Percentiles rank a stretch among this genome's conserved stretches.
These are phyloP conservation scores for Diaporthe citri DNA, from an alignment of 2,329 filamentous ascomycete species.

Conservation along the genomic window DNA sequence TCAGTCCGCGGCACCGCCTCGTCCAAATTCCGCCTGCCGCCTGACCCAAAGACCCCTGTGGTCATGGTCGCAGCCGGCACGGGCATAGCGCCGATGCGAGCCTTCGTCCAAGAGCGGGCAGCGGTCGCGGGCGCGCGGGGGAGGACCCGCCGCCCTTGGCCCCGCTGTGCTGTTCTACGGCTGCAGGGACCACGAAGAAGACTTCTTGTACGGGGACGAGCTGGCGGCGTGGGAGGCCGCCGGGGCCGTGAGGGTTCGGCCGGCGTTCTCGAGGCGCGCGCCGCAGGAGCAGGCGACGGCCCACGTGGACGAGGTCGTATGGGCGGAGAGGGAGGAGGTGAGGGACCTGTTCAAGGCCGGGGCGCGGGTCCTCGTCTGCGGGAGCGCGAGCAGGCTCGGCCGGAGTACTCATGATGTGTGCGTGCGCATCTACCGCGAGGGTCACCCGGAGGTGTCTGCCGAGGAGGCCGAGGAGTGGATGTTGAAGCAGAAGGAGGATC, in stretches of 20 bases:
- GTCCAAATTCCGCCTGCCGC: constrained; percentile 58
- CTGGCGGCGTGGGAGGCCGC: constrained; percentile 42
- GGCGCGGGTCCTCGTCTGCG: constrained; percentile 40
- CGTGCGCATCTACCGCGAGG: constrained; percentile 40
- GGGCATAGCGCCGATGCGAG: constrained; percentile 59
- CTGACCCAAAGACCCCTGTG: constrained; percentile 56
- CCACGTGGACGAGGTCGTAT: constrained; percentile 41
- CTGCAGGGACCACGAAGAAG: constrained; percentile 51
- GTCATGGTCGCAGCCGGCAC: constrained; percentile 65
- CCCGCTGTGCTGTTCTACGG: constrained; percentile 57
- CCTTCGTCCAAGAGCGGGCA: constrained; percentile 53
- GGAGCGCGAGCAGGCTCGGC: constrained; percentile 40
- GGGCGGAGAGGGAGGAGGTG: constrained; percentile 40
- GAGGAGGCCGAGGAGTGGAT: constrained; percentile 41
- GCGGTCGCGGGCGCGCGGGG: constrained; percentile 49
- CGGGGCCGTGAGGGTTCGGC: constrained; percentile 38
- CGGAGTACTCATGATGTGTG: constrained; percentile 37
- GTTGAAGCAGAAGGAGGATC: constrained; percentile 40
- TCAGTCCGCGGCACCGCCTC: constrained; percentile 43
- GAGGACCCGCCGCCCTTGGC: constrained; percentile 45
- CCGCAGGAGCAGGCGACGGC: neutral
- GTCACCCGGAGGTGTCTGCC: constrained; percentile 35
- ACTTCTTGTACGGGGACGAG: constrained; percentile 49
- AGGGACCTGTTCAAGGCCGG: constrained; percentile 37
- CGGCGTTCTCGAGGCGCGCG: constrained; percentile 33